Evolutionary conservation across 371 early-diverging fungal species (phyloP).

Genomic region (Mucor lusitanicus): DNA sequence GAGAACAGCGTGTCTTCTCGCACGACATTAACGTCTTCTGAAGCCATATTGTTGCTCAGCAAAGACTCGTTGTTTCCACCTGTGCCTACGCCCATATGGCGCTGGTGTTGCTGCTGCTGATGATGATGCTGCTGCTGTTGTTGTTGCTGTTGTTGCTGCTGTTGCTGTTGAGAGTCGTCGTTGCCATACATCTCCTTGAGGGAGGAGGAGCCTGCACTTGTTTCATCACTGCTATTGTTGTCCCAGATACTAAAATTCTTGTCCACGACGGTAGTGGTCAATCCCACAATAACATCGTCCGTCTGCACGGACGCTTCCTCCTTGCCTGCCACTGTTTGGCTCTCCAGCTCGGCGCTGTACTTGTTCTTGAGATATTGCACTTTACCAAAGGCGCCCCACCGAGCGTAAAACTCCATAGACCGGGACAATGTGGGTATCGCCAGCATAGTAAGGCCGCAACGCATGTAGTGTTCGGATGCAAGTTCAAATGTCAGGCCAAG

Average conservation of each 20-base stretch:
- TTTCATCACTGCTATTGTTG: constrained; percentile 25
- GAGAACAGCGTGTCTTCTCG: constrained; percentile 39
- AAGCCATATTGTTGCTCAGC: not conserved
- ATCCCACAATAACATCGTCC: constrained; percentile 29
- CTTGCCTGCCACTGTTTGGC: constrained; percentile 20
- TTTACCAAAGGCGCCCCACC: constrained; percentile 45
- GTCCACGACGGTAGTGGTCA: constrained; percentile 13
- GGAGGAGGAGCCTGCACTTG: constrained; percentile 26
- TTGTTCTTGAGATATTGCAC: constrained; percentile 30
- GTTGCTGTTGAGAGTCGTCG: constrained; percentile 11
- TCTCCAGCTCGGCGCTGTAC: constrained; percentile 18
- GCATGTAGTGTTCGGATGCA: constrained; percentile 31
- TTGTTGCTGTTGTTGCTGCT: not conserved
- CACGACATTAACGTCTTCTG: not conserved
- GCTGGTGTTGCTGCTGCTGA: not conserved
- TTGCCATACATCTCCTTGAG: constrained; percentile 26
- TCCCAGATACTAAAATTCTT: constrained; percentile 18
- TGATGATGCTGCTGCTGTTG: no score
- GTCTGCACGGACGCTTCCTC: constrained; percentile 33
- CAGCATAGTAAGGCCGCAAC: constrained; percentile 27
- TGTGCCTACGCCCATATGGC: not conserved
- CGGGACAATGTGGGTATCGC: constrained; percentile 30
- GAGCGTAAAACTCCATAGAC: constrained; percentile 34
- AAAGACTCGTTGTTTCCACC: not conserved
- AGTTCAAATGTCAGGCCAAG: constrained; percentile 35